Percentiles rank a stretch among this genome's conserved stretches.
Evolutionary conservation across 2,329 filamentous ascomycete genomes (phyloP).

Genomic region (Monilinia fructigena): DNA sequence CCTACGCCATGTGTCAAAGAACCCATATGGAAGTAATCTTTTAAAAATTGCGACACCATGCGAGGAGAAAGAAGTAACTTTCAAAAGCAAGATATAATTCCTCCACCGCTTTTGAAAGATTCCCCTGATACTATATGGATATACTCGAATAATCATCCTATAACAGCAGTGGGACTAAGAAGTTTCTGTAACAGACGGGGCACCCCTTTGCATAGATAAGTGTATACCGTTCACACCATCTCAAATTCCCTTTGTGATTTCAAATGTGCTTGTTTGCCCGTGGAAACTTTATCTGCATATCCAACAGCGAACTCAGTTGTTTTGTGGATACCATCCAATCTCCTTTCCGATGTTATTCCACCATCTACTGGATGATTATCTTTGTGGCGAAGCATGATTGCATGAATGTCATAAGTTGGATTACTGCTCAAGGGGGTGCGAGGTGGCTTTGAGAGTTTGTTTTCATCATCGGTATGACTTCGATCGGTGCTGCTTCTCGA

Average conservation of each 20-base stretch:
- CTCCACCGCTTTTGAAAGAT: no score
- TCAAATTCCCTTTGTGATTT: slow-evolving; percentile 2
- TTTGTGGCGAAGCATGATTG: background rate
- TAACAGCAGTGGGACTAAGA: background rate
- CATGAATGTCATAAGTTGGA: background rate
- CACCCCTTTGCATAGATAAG: background rate
- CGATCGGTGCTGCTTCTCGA: background rate
- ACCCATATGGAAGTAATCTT: no score
- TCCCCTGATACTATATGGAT: no score
- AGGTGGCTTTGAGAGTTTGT: background rate
- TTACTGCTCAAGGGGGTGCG: background rate
- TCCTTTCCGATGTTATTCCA: background rate
- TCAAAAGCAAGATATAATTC: no score
- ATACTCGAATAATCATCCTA: no score
- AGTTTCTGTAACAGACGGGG: background rate
- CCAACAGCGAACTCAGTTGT: background rate
- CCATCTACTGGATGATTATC: background rate
- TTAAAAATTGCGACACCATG: no score
- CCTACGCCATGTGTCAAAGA: no score
- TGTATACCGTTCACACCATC: background rate
- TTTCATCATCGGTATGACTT: background rate
- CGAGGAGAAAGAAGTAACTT: no score
- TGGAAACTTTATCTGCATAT: background rate
- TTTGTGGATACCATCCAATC: background rate
- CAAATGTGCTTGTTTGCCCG: background rate